Base-by-base conservation (phyloP, 331 rosid genomes). In the Quercus phellos region DNA sequence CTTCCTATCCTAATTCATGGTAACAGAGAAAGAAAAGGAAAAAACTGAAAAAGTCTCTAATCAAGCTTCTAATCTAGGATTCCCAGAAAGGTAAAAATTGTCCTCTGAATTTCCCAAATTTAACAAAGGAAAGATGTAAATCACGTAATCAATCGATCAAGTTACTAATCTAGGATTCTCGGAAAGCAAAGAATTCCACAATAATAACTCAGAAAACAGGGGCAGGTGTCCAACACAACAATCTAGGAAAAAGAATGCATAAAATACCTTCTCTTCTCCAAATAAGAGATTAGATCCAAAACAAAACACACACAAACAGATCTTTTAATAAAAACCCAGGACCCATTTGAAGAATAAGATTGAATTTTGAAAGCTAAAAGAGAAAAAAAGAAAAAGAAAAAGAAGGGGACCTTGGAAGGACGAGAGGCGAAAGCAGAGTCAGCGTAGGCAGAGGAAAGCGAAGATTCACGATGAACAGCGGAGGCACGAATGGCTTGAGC, bases 401-500 rank as follows among this genome's bases (percentile, higher is more conserved):
- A 5, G 21, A 4, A 12, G 6, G 43, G 22, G 82, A 92, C 98
- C 97, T 85, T 86, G 82, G 97, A 88, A 72, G 77, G 55, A 84
- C 82, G 34, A 73, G 88, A 21, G 74, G 77, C 32, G 32, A n/a
- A 82, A 34, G 69, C 51, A 72, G 79, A 69, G 71, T 59, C 46
- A 7, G 46, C 64, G 67, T 74, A 77, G 13, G 90, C 82, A 3
- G 82, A 84, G 75, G 90, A 84, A 46, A 81, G 82, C 34, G 91
- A 74, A 1, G 96, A 82, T 24, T 90, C 86, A 2, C 79, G 87
- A 17, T 80, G 87, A 82, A 85, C 75, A 32, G 89, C 73, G 19
- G 97, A 86, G 34, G 97, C 90, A 32, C 87, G 90, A 72, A 92
- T 89, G 51, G 98, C 96, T 87, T 90, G 93, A 71, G 92, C 89